These are phyloP conservation scores for Paradendryphiella salina DNA, from an alignment of 2,329 filamentous ascomycete species.

Conservation along the genomic window DNA sequence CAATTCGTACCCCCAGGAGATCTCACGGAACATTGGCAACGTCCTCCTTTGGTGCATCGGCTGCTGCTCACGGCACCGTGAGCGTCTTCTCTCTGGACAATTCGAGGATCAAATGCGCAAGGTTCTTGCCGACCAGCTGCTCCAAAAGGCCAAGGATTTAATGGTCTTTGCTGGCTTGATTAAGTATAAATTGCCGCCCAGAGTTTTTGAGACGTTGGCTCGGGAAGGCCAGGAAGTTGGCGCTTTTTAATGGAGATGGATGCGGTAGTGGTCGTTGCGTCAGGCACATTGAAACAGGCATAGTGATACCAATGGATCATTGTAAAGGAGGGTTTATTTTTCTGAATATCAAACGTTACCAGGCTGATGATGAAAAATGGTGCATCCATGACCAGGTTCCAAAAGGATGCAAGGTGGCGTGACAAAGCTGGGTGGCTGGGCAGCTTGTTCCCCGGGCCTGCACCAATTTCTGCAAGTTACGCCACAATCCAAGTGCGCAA, in stretches of 20 bases:
- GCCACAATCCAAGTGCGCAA: too few species aligned
- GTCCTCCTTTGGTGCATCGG: slow-evolving; percentile 92
- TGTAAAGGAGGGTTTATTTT: neutral
- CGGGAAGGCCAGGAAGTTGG: slow-evolving; percentile 62
- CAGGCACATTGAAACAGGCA: neutral
- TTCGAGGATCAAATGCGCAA: slow-evolving; percentile 68
- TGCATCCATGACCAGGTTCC: too few species aligned
- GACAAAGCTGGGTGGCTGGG: neutral
- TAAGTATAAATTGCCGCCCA: slow-evolving; percentile 83
- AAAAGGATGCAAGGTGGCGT: neutral
- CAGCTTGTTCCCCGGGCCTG: neutral
- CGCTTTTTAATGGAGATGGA: slow-evolving; percentile 25
- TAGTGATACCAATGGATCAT: slow-evolving; percentile 4
- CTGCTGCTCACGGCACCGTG: slow-evolving; percentile 76
- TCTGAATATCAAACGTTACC: too few species aligned
- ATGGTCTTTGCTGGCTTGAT: slow-evolving; percentile 94
- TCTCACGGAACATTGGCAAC: slow-evolving; percentile 87
- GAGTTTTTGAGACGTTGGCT: slow-evolving; percentile 85
- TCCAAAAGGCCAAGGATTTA: slow-evolving; percentile 82
- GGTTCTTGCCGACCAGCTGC: slow-evolving; percentile 65
- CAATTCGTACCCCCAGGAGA: slow-evolving; percentile 73
- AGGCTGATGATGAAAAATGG: too few species aligned
- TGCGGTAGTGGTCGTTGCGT: neutral
- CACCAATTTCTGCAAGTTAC: neutral
- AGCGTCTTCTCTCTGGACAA: slow-evolving; percentile 66